Evolutionary conservation across 2,329 filamentous ascomycete species (phyloP), one percentile per base, ranked within the genome.

Genomic region (Trichophyton mentagrophytes): DNA sequence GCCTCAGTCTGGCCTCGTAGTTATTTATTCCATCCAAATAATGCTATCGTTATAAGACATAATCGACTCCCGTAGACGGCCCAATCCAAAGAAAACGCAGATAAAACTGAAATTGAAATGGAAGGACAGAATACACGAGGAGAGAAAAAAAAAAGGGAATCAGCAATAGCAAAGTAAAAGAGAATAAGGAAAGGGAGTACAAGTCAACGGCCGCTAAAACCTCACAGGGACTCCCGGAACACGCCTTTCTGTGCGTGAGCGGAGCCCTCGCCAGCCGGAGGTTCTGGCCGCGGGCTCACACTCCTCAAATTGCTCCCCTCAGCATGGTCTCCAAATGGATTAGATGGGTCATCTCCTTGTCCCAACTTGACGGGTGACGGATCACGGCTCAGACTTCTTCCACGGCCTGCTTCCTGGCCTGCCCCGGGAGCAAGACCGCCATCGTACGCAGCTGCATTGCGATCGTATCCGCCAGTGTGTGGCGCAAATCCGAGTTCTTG

Each of bases 281-380:
- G n/a, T 66, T 87, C 82, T n/a, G 89, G 89, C 65, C 88, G 74
- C 2, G 89, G 88, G 71, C 88, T 92, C 33, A 91, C 84, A 27
- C 87, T 87, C 60, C 88, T 82, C 61, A 83, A 69, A 68, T 82
- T 82, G 63, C 83, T 85, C 64, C 80, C 76, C 70, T 84, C 84
- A 3, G 81, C 83, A 33, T 82, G 79, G 66, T 89, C 87, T 59
- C 85, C 86, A 69, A 91, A 91, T 0, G 88, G 88, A 71, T 92
- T 86, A 64, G 66, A 63, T 72, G 77, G 63, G 77, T 68, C 58
- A 64, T 67, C 79, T 74, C 67, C 74, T 67, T 64, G 75, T 65
- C 40, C 69, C 66, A 66, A 69, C 65, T 65, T 71, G 67, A 63
- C 67, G 65, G 71, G 22, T 9, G 74, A 64, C 72, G 77, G 66